Evolutionary conservation across 2,329 filamentous ascomycete species (phyloP), one percentile per base, ranked within the genome.

Genomic region (Fusarium sp.): DNA sequence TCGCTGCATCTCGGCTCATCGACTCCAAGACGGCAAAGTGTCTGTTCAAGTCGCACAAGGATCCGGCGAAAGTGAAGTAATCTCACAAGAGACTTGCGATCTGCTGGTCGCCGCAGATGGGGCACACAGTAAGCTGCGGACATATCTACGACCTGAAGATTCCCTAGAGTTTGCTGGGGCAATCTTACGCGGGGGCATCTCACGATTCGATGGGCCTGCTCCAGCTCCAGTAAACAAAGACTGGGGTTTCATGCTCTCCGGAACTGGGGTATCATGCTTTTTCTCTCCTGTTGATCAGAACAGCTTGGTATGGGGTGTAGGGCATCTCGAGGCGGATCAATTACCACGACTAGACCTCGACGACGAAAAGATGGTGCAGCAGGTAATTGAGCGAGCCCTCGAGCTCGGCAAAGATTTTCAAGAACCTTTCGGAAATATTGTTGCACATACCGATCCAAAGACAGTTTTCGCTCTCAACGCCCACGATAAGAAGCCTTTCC

Each of bases 71-170:
- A 23, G 27, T 2, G 46, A 60, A 28, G 57, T 21, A 3, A 14
- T 59, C 5, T 68, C 62, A 5, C 59, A 72, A 16, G 58, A 68
- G 25, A 66, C 75, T 3, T 82, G 81, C 46, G 82, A 85, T 62
- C 18, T 85, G 1, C 76, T 86, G 10, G 75, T 86, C 37, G 82
- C 78, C 1, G 82, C 83, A 0, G 84, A 86, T 62, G 84, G 84
- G 0, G 78, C 81, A 0, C 78, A 73, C 20, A 84, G 82, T 65
- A 82, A 79, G 59, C 73, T 85, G 4, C 74, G 84, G 34, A 69
- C 72, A 14, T 64, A 42, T 11, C 64, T 85, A 7, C 75, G 83
- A 20, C 82, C 82, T 11, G 62, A 77, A 9, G 81, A 85, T 55
- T 71, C 55, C 3, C 75, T 85, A 3, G 37, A 78, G 16, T 84